Evolutionary conservation across 352 stramenopile species (phyloP).

Genomic region (Globisporangium nagaii): DNA sequence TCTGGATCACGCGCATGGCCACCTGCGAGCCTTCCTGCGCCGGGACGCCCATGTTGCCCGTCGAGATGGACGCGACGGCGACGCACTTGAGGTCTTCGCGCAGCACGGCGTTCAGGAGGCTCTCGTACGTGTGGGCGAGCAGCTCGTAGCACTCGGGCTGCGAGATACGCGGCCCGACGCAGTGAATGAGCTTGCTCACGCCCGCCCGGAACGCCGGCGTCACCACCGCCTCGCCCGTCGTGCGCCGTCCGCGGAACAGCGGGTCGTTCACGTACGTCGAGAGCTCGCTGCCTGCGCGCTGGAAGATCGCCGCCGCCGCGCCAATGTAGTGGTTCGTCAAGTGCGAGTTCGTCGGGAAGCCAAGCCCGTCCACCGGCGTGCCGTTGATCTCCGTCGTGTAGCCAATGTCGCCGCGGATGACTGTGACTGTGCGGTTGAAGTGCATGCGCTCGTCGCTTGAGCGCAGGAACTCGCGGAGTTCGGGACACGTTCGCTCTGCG

Average conservation of each 20-base stretch:
- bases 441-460: constrained; percentile 20
- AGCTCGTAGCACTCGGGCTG: constrained; percentile 27
- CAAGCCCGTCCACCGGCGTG: constrained; percentile 31
- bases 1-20: constrained; percentile 20
- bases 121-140: constrained; percentile 38
- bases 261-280: constrained; percentile 26
- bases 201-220: constrained; percentile 47
- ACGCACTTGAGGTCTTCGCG: constrained; percentile 41
- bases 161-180: constrained; percentile 35
- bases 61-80: constrained; percentile 61
- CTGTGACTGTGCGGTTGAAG: constrained; percentile 20
- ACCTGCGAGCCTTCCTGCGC: constrained; percentile 12
- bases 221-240: constrained; percentile 25
- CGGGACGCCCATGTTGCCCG: constrained; percentile 44
- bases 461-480: constrained; percentile 33
- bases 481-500: constrained; percentile 16
- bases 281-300: constrained; percentile 29
- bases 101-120: constrained; percentile 27
- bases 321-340: constrained; percentile 37
- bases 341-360: constrained; percentile 39
- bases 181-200: constrained; percentile 49
- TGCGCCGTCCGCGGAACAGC: constrained; percentile 20
- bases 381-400: constrained; percentile 24
- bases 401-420: constrained; percentile 33
- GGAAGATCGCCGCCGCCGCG: constrained; percentile 35